phyloP scores from a whole-genome alignment of 306 rosid species.

The Cucurbita moschata region DNA sequence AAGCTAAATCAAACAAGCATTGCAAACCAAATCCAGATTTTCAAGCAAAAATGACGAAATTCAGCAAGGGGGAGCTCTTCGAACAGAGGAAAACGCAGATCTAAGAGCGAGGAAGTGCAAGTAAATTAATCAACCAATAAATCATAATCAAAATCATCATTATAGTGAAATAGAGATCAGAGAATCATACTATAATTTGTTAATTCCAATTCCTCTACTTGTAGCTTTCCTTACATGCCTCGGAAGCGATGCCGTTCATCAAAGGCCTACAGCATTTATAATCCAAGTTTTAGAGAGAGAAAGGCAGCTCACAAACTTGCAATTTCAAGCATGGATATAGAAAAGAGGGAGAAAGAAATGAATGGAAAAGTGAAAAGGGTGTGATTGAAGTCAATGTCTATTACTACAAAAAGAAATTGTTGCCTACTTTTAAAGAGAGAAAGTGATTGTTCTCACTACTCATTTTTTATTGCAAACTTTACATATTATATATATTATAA shows the following conservation, averaged over 20 bases:
- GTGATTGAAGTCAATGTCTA: background rate
- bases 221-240: slow-evolving; percentile 46
- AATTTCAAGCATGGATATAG: slow-evolving; percentile 4
- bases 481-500: too few relatives aligned
- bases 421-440: background rate
- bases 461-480: background rate
- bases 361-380: background rate
- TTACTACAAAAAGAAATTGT: background rate
- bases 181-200: background rate
- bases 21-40: slow-evolving; percentile 15
- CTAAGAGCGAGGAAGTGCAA: slow-evolving; percentile 19
- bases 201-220: background rate
- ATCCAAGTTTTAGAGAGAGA: slow-evolving; percentile 19
- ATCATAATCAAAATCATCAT: slow-evolving; percentile 9
- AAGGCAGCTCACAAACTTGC: background rate
- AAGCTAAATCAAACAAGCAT: slow-evolving; percentile 32
- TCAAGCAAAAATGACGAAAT: slow-evolving; percentile 5
- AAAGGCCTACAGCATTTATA: slow-evolving; percentile 36
- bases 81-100: slow-evolving; percentile 30
- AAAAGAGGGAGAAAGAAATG: background rate
- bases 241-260: slow-evolving; percentile 61
- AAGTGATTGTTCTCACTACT: background rate
- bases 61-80: slow-evolving; percentile 24
- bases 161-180: background rate
- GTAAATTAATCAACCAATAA: slow-evolving; percentile 13